A percentile compares a stretch with the other conserved stretches of the same genome.
phyloP scores from a whole-genome alignment of 1,284 basidiomycete genomes.

The Lentinula novae-zelandiae region DNA sequence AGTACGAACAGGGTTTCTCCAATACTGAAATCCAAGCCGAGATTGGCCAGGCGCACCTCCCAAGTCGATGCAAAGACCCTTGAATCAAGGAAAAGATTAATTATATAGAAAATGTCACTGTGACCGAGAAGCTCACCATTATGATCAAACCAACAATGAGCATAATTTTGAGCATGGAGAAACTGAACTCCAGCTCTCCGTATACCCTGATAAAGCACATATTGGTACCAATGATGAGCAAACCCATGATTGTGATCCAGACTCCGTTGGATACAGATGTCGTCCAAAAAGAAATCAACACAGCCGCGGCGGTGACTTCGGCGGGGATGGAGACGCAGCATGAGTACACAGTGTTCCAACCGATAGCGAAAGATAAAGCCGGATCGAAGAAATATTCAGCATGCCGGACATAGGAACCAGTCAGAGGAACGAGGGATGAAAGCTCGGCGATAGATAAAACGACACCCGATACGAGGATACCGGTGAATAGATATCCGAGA shows the following conservation, averaged over 20 bases:
- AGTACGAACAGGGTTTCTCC: slow-evolving; percentile 17
- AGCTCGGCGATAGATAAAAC: slow-evolving; percentile 9
- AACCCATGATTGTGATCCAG: slow-evolving; percentile 25
- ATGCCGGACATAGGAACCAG: background rate
- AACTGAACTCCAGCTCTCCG: slow-evolving; percentile 31
- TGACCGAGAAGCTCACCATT: slow-evolving; percentile 15
- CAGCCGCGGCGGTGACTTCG: slow-evolving; percentile 13
- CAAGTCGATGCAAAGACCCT: slow-evolving; percentile 19
- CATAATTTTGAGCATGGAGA: slow-evolving; percentile 31
- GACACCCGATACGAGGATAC: slow-evolving; percentile 19
- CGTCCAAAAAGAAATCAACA: slow-evolving; percentile 18
- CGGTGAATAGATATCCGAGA: slow-evolving; percentile 22
- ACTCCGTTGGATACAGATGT: slow-evolving; percentile 14
- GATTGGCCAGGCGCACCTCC: slow-evolving; percentile 20
- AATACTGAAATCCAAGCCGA: slow-evolving; percentile 22
- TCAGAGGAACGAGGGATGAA: slow-evolving; percentile 1
- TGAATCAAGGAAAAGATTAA: background rate
- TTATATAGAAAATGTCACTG: background rate
- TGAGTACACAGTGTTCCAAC: slow-evolving; percentile 7
- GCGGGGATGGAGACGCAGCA: slow-evolving; percentile 12
- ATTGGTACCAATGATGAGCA: slow-evolving; percentile 25
- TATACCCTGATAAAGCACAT: slow-evolving; percentile 14
- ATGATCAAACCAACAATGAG: slow-evolving; percentile 28
- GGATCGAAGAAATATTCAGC: slow-evolving; percentile 20
- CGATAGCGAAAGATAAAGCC: slow-evolving; percentile 16